phyloP scores from a whole-genome alignment of 768 basidiomycete genomes.

The Pleurotus pulmonarius region DNA sequence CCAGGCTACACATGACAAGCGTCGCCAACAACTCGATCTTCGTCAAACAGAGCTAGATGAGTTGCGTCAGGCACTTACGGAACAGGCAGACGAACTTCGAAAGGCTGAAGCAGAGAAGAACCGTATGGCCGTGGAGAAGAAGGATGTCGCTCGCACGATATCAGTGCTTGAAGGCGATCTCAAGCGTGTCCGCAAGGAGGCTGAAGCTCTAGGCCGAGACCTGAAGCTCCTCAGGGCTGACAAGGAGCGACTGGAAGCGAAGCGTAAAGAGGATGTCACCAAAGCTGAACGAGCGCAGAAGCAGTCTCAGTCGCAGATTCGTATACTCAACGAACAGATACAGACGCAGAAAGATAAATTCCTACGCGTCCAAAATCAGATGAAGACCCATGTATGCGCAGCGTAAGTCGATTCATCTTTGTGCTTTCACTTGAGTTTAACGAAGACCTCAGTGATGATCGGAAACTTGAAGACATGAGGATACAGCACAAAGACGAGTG shows the following conservation, averaged over 20 bases:
- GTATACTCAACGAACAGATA: constrained; percentile 63
- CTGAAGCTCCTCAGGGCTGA: constrained; percentile 62
- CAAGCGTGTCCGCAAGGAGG: constrained; percentile 68
- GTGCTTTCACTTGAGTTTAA: constrained; percentile 1
- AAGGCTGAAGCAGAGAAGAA: constrained; percentile 61
- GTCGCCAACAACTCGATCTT: constrained; percentile 70
- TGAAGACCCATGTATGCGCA: constrained; percentile 56
- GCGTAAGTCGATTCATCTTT: constrained; percentile 38
- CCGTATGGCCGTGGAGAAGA: constrained; percentile 58
- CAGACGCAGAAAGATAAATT: constrained; percentile 51
- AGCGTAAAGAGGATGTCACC: constrained; percentile 50
- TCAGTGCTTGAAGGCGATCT: constrained; percentile 70
- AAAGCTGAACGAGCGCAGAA: constrained; percentile 63
- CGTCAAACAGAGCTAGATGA: constrained; percentile 73
- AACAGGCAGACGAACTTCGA: constrained; percentile 60
- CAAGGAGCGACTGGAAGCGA: constrained; percentile 59
- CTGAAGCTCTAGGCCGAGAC: constrained; percentile 76
- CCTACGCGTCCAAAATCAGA: constrained; percentile 39
- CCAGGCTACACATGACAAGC: constrained; percentile 65
- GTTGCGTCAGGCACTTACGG: constrained; percentile 62
- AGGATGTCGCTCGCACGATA: constrained; percentile 64
- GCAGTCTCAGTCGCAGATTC: constrained; percentile 63
- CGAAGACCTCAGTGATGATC: constrained; percentile 39
- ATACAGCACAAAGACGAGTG: constrained; percentile 79
- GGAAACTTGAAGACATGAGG: constrained; percentile 51